Conservation (phyloP, 805 yeast species). For the Candida multigemmis region DNA sequence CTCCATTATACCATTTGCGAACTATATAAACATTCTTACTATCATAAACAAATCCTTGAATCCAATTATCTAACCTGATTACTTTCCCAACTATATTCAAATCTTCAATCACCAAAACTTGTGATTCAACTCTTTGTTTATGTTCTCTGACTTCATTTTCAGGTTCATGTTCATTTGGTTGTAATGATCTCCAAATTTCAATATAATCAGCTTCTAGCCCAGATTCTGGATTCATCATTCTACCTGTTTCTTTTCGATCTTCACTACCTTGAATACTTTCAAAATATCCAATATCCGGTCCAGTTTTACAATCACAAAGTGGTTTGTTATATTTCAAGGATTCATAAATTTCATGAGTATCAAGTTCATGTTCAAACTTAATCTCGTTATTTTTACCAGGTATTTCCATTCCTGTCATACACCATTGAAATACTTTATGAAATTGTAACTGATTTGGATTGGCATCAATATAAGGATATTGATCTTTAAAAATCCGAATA, state of each 20-base stretch:
- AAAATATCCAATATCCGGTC: slow-evolving; percentile 40
- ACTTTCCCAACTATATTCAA: slow-evolving; percentile 30
- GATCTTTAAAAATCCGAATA: slow-evolving; percentile 17
- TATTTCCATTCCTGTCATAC: slow-evolving; percentile 42
- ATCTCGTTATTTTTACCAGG: slow-evolving; percentile 23
- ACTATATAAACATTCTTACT: slow-evolving; percentile 15
- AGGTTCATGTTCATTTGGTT: slow-evolving; percentile 25
- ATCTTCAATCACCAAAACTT: slow-evolving; percentile 14
- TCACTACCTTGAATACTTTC: slow-evolving; percentile 23
- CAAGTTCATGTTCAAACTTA: slow-evolving; percentile 34
- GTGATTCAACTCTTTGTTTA: slow-evolving; percentile 3
- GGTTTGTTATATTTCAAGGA: slow-evolving; percentile 21
- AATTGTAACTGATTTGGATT: slow-evolving; percentile 6
- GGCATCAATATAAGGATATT: slow-evolving; percentile 7
- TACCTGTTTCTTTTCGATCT: slow-evolving; percentile 41
- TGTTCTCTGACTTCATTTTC: slow-evolving; percentile 14
- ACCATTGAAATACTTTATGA: slow-evolving; percentile 43
- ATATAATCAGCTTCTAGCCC: slow-evolving; percentile 34
- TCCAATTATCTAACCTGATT: slow-evolving; percentile 43
- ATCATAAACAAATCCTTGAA: slow-evolving; percentile 37
- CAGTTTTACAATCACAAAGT: slow-evolving; percentile 13
- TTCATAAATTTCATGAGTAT: slow-evolving; percentile 25
- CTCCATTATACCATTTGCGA: slow-evolving; percentile 11
- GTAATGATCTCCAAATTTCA: slow-evolving; percentile 48
- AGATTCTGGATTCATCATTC: slow-evolving; percentile 37